Evolutionary conservation across 1,139 yeast genomes (phyloP), one percentile per base, ranked within the genome.

Genomic region (Taphrina communis): DNA sequence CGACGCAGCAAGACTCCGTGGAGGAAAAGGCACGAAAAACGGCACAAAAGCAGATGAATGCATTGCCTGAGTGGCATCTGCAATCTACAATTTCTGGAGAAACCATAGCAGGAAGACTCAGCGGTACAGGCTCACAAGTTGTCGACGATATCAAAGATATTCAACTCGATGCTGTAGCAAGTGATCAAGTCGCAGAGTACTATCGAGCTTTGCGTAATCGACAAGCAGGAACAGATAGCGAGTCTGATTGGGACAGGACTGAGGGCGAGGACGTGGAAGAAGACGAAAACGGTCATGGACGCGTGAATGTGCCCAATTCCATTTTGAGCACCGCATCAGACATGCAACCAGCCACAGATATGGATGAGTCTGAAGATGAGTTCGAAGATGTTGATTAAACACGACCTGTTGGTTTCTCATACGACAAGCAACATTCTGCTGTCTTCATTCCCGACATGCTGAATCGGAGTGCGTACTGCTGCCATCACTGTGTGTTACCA

Each of bases 11-110:
- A 11, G 63, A 60, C 25, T 41, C 59, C 6, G 50, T 57, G 9
- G 60, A 39, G 25, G 65, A 56, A 19, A 41, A 48, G 36, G 46
- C 56, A 39, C 58, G 67, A n/a, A 59, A 58, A 35, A 52, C 46
- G 59, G 79, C 93, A 77, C 89, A 90, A 76, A 69, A 61, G n/a
- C 59, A 48, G 14, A 97, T 93, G 78, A 94, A 95, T 77, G 97
- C 97, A 1, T 82, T 94, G 74, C 99, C 99, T 11, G 88, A 96
- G 35, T 94, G 99, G 99, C 97, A 94, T 77, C 85, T 89, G 73
- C 88, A 88, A 73, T 87, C 95, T 75, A 92, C 99, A 0, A 95
- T 94, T 72, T 41, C 67, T 17, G 62, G 68, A 4, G 51, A 44
- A 35, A 48, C 65, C 4, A 68, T 66, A 7, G 58, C 38, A 11